phyloP scores from a whole-genome alignment of 1,284 basidiomycete genomes.

The Clitocybe nebularis region DNA sequence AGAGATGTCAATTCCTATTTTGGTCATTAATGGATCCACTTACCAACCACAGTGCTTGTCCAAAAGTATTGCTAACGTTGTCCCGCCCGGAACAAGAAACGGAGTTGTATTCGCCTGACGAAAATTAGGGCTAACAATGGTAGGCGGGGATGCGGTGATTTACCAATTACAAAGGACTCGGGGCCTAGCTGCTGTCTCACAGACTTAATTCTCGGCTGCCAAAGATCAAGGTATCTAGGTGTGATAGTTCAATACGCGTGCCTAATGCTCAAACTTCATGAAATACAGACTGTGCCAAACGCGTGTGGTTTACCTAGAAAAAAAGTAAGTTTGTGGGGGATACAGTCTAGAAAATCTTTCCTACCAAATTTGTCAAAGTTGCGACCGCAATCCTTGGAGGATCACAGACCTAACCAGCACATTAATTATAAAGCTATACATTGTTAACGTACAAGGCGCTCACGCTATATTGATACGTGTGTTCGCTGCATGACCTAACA shows the following conservation, averaged over 20 bases:
- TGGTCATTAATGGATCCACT: slow-evolving; percentile 11
- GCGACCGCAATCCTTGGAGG: slow-evolving; percentile 38
- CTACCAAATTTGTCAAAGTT: slow-evolving; percentile 43
- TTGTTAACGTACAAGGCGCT: too few relatives aligned
- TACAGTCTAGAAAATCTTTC: slow-evolving; percentile 6
- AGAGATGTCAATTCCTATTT: not conserved
- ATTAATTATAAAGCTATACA: not conserved
- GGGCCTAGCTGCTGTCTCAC: slow-evolving; percentile 41
- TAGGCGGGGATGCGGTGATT: not conserved
- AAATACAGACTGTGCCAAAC: slow-evolving; percentile 38
- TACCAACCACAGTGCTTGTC: slow-evolving; percentile 48
- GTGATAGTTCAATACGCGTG: not conserved
- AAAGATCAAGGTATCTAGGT: slow-evolving; percentile 45
- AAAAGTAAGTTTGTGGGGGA: not conserved
- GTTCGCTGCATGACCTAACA: slow-evolving; percentile 43
- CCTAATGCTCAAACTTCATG: not conserved
- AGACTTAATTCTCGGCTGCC: slow-evolving; percentile 45
- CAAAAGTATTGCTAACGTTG: slow-evolving; percentile 48
- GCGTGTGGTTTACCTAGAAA: slow-evolving; percentile 45
- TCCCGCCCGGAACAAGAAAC: slow-evolving; percentile 47
- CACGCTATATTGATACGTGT: slow-evolving; percentile 50
- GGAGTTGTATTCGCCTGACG: slow-evolving; percentile 48
- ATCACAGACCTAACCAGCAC: slow-evolving; percentile 37
- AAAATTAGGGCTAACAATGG: slow-evolving; percentile 1
- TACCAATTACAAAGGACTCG: slow-evolving; percentile 44